Percentiles rank a stretch among this genome's conserved stretches.
Evolutionary conservation across 2,329 filamentous ascomycete genomes (phyloP).

Genomic region (Huntiella abstrusa): DNA sequence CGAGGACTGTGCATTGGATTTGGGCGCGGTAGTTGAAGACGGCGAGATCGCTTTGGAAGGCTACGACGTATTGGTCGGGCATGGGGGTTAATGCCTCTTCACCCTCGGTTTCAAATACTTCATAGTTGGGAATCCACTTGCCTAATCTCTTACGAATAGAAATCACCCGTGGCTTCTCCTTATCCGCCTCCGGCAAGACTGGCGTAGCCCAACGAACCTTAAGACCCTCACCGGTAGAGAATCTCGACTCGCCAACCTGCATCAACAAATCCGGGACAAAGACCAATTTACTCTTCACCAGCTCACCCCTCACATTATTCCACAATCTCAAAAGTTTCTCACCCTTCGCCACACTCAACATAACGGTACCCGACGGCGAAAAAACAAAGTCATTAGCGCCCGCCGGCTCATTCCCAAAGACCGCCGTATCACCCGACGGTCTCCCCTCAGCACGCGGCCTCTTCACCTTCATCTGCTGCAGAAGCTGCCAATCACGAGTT

Average conservation of each 20-base stretch:
- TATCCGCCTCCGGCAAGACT: conserved; percentile 18
- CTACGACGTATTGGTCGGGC: conserved; percentile 46
- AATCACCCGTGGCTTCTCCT: neutral
- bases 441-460: conserved; percentile 62
- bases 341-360: conserved; percentile 79
- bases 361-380: conserved; percentile 89
- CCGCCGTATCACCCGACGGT: conserved; percentile 78
- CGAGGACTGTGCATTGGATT: conserved; percentile 54
- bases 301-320: conserved; percentile 33
- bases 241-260: conserved; percentile 57
- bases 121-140: conserved; percentile 1
- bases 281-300: conserved; percentile 85
- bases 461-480: conserved; percentile 78
- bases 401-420: conserved; percentile 59
- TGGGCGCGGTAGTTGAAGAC: conserved; percentile 80
- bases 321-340: conserved; percentile 85
- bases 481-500: conserved; percentile 72
- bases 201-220: conserved; percentile 61
- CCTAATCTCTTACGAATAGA: neutral
- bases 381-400: conserved; percentile 91
- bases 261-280: conserved; percentile 57
- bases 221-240: conserved; percentile 64
- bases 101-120: conserved; percentile 28
- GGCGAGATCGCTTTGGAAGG: conserved; percentile 68
- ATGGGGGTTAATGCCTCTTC: conserved; percentile 33